Percentiles rank a stretch among this genome's conserved stretches.
Evolutionary conservation across 345 rosid species (phyloP).

Genomic region (Melastoma malabathricum): DNA sequence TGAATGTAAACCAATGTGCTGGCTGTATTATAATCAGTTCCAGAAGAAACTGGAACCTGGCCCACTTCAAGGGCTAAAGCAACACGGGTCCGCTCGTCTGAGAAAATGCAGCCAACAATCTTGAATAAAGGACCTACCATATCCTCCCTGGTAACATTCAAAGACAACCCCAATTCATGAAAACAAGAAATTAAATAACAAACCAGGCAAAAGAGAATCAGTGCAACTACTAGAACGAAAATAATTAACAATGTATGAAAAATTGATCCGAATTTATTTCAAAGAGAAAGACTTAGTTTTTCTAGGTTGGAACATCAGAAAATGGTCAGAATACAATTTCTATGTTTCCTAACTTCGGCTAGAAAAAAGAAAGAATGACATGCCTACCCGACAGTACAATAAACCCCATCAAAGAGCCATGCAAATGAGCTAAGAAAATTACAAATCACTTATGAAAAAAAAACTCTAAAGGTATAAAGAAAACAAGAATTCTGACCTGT

Average conservation of each 20-base stretch:
- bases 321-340: no score
- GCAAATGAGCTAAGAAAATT: background rate
- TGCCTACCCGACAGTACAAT: no score
- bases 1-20: conserved; percentile 30
- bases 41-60: conserved; percentile 27
- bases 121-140: conserved; percentile 63
- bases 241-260: no score
- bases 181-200: background rate
- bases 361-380: no score
- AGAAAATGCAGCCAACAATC: conserved; percentile 46
- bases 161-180: background rate
- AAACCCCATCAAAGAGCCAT: no score
- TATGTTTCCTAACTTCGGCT: no score
- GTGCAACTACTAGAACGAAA: no score
- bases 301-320: no score
- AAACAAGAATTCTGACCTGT: conserved; percentile 37
- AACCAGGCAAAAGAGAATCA: background rate
- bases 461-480: background rate
- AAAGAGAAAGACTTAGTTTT: no score
- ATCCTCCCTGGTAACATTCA: conserved; percentile 35
- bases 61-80: conserved; percentile 20
- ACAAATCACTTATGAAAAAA: no score
- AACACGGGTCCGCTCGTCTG: conserved; percentile 28
- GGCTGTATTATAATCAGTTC: conserved; percentile 19
- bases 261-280: no score